These are phyloP conservation scores for Puccinia polysora DNA, from an alignment of 1,284 basidiomycete species.

Conservation along the genomic window DNA sequence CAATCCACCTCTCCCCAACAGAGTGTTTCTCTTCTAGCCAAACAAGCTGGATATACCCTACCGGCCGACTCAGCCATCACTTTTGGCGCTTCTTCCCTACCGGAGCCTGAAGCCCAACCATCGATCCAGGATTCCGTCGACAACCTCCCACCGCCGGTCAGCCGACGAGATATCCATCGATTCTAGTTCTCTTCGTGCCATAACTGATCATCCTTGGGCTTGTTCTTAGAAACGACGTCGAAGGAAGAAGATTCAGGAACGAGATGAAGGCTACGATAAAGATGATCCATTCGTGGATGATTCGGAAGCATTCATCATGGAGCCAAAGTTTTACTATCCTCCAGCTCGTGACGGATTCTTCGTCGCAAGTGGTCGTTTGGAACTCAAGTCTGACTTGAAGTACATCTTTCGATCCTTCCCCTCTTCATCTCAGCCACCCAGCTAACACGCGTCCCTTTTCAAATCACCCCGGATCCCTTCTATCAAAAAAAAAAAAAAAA, in stretches of 20 bases:
- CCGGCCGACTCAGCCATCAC: constrained; percentile 40
- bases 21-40: constrained; percentile 38
- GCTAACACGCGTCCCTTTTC: not conserved
- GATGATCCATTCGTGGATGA: constrained; percentile 96
- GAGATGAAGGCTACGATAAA: constrained; percentile 66
- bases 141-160: constrained; percentile 55
- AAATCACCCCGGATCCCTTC: not conserved
- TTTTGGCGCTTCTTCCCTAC: constrained; percentile 28
- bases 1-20: no score
- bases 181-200: not conserved
- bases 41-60: constrained; percentile 36
- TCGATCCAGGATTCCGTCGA: constrained; percentile 59
- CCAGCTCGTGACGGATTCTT: constrained; percentile 93
- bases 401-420: not conserved
- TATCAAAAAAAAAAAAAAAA: no score
- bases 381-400: constrained; percentile 45
- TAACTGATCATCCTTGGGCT: not conserved
- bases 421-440: not conserved
- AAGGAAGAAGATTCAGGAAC: constrained; percentile 53
- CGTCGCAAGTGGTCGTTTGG: constrained; percentile 57
- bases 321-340: constrained; percentile 83
- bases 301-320: constrained; percentile 82
- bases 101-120: constrained; percentile 26
- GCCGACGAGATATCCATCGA: not conserved
- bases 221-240: constrained; percentile 49